Evolutionary conservation across 768 basidiomycete species (phyloP).

Genomic region (Cubamyces sp.): DNA sequence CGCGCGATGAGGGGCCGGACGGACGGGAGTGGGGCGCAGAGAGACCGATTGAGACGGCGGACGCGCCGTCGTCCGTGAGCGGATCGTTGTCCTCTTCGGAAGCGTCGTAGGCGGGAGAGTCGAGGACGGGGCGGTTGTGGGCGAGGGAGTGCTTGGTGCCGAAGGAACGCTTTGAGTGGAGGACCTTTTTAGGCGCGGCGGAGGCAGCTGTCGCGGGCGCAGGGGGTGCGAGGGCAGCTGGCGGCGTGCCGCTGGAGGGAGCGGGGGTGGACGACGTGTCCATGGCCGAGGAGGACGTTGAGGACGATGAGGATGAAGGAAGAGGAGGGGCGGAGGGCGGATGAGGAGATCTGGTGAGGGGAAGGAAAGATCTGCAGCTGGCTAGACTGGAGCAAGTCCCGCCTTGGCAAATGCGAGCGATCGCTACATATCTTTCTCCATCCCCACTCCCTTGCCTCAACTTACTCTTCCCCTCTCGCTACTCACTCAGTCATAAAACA

Average conservation of each 20-base stretch:
- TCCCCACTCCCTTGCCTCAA: background rate
- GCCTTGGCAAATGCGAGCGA: too few relatives aligned
- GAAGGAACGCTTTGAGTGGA: conserved; percentile 63
- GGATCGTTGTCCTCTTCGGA: conserved; percentile 91
- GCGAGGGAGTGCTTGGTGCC: conserved; percentile 43
- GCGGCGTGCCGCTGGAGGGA: conserved; percentile 4
- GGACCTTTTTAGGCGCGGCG: conserved; percentile 25
- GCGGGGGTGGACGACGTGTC: conserved; percentile 14
- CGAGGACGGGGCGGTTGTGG: conserved; percentile 27
- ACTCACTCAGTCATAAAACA: too few relatives aligned
- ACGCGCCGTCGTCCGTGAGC: conserved; percentile 70
- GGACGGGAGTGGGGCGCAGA: conserved; percentile 25
- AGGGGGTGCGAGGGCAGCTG: background rate
- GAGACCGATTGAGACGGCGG: conserved; percentile 52
- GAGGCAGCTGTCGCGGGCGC: conserved; percentile 1
- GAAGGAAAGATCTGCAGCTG: background rate
- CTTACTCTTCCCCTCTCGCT: background rate
- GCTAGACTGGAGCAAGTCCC: background rate
- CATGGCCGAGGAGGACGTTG: conserved; percentile 7
- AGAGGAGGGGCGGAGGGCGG: background rate
- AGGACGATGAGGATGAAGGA: background rate
- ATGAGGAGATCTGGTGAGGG: background rate
- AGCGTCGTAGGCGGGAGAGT: conserved; percentile 44
- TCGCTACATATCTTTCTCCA: conserved; percentile 8
- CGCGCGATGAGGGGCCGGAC: conserved; percentile 32